Base-by-base conservation (phyloP, 148 eudicot genomes). In the Rhododendron molle region DNA sequence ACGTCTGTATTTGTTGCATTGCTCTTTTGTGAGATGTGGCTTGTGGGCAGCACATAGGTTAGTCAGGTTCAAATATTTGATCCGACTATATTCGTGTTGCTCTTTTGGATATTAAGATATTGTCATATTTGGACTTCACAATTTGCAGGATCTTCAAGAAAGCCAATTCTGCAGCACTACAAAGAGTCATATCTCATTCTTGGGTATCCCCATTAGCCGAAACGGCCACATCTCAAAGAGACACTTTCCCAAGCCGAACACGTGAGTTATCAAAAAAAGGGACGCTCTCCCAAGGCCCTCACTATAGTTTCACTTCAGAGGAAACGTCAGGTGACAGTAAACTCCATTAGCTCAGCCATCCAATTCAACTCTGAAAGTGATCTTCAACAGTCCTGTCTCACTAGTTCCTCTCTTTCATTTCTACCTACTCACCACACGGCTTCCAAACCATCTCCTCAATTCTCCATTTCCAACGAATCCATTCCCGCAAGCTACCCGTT, bases 71-170 rank as follows among this genome's bases (percentile, higher is more conserved):
- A 62, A 62, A n/a, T 21, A 21, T 23, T 60, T 21, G 26, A 60
- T 60, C 69, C 7, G 2, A 1, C 67, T 60, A 60, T 23, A 21
- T 60, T 62, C 11, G 30, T 8, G 30, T n/a, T 62, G 26, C 23
- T 23, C n/a, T n/a, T n/a, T n/a, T n/a, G n/a, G n/a, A 7, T 7
- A 54, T 15, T 52, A 18, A 54, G 65, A 58, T 20, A 58, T 20
- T 20, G 21, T 58, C 65, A 20, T 5, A 1, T 58, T 58, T 88
- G 73, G 77, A 71, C 34, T 78, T 90, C 98, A 82, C 98, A 79
- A 96, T 96, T 84, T 96, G 98, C 83, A 92, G 98, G 88, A 96
- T 96, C 86, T 96, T 96, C 90, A 94, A 93, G 95, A 96, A 96
- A 87, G 89, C 93, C 49, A 93, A 76, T 89, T 91, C 97, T 2